Percentiles rank a stretch among this genome's conserved stretches.
Conservation (phyloP, 2,329 filamentous ascomycete genomes). For the Alternaria metachromatica region DNA sequence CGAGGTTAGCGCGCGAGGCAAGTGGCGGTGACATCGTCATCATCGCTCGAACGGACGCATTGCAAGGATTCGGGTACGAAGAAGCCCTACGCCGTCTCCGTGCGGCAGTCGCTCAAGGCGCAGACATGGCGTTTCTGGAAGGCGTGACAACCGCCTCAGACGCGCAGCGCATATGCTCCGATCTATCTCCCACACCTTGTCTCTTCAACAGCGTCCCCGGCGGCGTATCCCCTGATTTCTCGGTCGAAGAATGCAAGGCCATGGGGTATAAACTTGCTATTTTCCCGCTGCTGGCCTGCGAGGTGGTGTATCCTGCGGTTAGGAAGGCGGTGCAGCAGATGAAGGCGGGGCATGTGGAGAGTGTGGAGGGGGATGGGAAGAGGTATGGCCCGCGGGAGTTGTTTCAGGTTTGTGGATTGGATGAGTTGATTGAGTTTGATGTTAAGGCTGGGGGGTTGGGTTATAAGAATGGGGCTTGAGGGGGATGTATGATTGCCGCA, state of each 20-base stretch:
- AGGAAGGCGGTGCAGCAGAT: slow-evolving; percentile 38
- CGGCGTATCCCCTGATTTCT: slow-evolving; percentile 62
- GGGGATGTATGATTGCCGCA: neutral
- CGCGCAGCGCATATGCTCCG: slow-evolving; percentile 54
- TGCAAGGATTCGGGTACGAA: slow-evolving; percentile 64
- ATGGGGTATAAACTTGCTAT: slow-evolving; percentile 67
- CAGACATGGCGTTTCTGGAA: slow-evolving; percentile 67
- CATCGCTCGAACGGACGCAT: slow-evolving; percentile 69
- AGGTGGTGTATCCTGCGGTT: slow-evolving; percentile 44
- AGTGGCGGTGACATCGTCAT: slow-evolving; percentile 65
- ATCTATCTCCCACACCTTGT: slow-evolving; percentile 59
- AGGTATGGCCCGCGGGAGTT: slow-evolving; percentile 57
- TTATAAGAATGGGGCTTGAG: slow-evolving; percentile 27
- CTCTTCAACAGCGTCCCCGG: slow-evolving; percentile 66
- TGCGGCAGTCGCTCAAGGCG: slow-evolving; percentile 61
- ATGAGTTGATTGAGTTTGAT: slow-evolving; percentile 60
- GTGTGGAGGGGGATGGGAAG: slow-evolving; percentile 51
- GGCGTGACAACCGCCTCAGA: slow-evolving; percentile 62
- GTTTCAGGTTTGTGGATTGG: slow-evolving; percentile 61
- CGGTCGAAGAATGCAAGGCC: slow-evolving; percentile 59
- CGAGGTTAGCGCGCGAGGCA: slow-evolving; percentile 57
- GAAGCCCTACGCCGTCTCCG: slow-evolving; percentile 60
- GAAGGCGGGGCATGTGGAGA: slow-evolving; percentile 35
- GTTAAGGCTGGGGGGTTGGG: slow-evolving; percentile 52
- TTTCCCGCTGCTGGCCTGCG: slow-evolving; percentile 52